Conservation (phyloP, 2,329 filamentous ascomycete genomes). For the Periconia digitata region DNA sequence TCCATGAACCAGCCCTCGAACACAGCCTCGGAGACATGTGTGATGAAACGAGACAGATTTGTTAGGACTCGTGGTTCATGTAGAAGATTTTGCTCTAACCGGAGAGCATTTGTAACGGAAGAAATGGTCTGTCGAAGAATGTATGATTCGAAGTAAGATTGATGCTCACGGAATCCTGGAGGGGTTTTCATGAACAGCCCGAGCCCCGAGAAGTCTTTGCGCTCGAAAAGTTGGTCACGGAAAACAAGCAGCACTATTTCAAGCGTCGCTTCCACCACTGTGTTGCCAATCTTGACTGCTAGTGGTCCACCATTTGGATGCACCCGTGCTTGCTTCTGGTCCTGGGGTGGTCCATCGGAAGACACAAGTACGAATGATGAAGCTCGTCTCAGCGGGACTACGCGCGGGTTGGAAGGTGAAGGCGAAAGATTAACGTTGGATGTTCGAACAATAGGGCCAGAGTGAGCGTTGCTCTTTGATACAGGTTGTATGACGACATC, state of each 20-base stretch:
- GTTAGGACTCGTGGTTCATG: constrained; percentile 81
- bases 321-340: constrained; percentile 63
- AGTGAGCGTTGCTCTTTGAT: constrained; percentile 59
- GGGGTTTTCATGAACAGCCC: constrained; percentile 84
- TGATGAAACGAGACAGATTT: constrained; percentile 79
- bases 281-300: constrained; percentile 60
- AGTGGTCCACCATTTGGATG: constrained; percentile 56
- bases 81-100: constrained; percentile 70
- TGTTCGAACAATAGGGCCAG: constrained; percentile 72
- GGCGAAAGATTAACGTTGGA: constrained; percentile 55
- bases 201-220: constrained; percentile 90
- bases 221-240: constrained; percentile 77
- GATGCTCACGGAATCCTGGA: constrained; percentile 90
- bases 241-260: constrained; percentile 80
- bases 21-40: constrained; percentile 83
- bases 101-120: constrained; percentile 69
- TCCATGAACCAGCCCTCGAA: constrained; percentile 97
- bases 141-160: constrained; percentile 93
- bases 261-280: constrained; percentile 73
- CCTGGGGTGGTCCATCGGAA: constrained; percentile 60
- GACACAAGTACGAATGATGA: constrained; percentile 92
- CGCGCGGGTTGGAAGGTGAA: constrained; percentile 44
- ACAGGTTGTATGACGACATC: constrained; percentile 82
- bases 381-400: constrained; percentile 71
- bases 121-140: constrained; percentile 74